Conservation (phyloP, 2,329 filamentous ascomycete genomes). For the Ascochyta lentis region DNA sequence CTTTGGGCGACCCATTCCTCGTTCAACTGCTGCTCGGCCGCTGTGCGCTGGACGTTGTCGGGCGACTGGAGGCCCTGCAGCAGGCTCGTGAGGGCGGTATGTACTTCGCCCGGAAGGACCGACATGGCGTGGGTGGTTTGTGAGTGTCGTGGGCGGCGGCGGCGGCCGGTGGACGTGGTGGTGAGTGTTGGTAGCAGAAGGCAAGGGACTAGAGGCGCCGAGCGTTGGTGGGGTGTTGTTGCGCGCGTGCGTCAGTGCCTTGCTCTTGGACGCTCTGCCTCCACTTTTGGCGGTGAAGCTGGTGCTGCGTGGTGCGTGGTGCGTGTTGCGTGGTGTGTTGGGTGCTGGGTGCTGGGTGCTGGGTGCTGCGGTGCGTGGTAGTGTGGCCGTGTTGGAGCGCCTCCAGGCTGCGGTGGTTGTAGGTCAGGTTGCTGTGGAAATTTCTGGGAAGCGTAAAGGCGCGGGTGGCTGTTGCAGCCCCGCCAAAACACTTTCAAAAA, state of each 20-base stretch:
- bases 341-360: background rate
- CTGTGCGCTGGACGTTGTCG: conserved; percentile 83
- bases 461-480: conserved; percentile 6
- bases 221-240: conserved; percentile 6
- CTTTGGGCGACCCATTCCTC: conserved; percentile 84
- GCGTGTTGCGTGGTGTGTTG: background rate
- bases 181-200: conserved; percentile 10
- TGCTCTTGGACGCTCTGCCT: conserved; percentile 5
- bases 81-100: conserved; percentile 83
- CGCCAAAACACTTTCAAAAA: conserved; percentile 18
- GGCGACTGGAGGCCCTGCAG: conserved; percentile 86
- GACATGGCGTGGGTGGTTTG: conserved; percentile 67
- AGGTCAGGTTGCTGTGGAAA: conserved; percentile 14
- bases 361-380: background rate
- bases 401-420: conserved; percentile 8
- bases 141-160: conserved; percentile 28
- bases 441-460: conserved; percentile 8
- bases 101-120: conserved; percentile 81
- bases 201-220: conserved; percentile 9
- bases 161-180: conserved; percentile 25
- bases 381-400: background rate
- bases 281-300: conserved; percentile 2
- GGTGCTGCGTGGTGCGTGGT: no score
- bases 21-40: conserved; percentile 89
- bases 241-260: conserved; percentile 9